These are phyloP conservation scores for Trichoderma parareesei DNA, from an alignment of 495 filamentous ascomycete genomes.

Conservation along the genomic window DNA sequence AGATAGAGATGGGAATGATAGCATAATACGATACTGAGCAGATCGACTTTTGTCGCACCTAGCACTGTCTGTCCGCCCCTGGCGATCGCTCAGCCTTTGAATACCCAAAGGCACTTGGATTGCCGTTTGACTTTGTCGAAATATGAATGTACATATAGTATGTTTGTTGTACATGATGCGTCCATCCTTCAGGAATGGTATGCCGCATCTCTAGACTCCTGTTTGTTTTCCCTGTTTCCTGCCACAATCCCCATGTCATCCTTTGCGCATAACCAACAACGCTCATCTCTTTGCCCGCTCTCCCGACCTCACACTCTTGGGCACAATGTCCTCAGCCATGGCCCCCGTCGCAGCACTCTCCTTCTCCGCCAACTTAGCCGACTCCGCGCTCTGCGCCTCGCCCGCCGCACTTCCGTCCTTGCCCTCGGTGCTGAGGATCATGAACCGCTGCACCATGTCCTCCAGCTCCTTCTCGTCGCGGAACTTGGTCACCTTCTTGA, in stretches of 20 bases:
- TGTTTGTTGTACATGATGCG: slow-evolving; percentile 14
- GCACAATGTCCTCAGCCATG: slow-evolving; percentile 9
- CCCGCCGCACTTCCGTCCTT: background rate
- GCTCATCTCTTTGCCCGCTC: slow-evolving; percentile 2
- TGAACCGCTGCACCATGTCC: slow-evolving; percentile 47
- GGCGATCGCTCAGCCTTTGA: too few relatives aligned
- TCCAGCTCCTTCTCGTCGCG: slow-evolving; percentile 65
- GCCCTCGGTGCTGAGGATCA: slow-evolving; percentile 4
- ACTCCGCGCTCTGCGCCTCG: slow-evolving; percentile 3
- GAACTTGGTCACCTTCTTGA: slow-evolving; percentile 77
- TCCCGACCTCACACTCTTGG: slow-evolving; percentile 3
- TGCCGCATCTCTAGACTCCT: background rate
- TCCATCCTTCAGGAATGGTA: background rate
- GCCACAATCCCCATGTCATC: background rate
- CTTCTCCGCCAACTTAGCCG: slow-evolving; percentile 13
- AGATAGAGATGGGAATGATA: background rate
- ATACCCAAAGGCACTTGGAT: background rate
- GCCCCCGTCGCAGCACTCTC: slow-evolving; percentile 20
- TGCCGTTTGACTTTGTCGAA: background rate
- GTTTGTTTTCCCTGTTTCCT: background rate
- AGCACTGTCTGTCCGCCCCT: too few relatives aligned
- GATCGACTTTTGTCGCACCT: background rate
- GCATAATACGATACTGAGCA: background rate
- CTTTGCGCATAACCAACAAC: background rate
- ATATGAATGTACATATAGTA: slow-evolving; percentile 11